These are phyloP conservation scores for Spizellomyces punctatus DNA, from an alignment of 192 early-diverging fungal genomes.

Conservation along the genomic window DNA sequence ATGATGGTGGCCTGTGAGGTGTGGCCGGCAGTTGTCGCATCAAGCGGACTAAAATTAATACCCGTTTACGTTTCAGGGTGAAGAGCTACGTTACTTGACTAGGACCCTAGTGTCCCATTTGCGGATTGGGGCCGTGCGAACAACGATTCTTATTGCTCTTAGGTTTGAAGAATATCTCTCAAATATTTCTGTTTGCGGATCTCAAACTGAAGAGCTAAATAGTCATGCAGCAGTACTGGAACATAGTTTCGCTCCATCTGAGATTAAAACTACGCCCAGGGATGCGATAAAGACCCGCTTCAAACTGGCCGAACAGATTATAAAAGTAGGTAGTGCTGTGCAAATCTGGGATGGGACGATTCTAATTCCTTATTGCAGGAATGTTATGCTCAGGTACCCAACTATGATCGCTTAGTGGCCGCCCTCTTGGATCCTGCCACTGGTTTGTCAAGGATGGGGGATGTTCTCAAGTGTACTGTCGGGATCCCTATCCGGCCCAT, in stretches of 20 bases:
- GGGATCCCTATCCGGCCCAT: conserved; percentile 35
- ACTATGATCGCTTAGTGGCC: conserved; percentile 21
- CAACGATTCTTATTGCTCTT: conserved; percentile 29
- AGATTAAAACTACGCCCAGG: not conserved
- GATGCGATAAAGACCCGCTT: conserved; percentile 12
- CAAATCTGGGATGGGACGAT: not conserved
- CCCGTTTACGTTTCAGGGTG: conserved; percentile 12
- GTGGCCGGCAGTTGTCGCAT: not conserved
- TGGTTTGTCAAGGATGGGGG: conserved; percentile 1
- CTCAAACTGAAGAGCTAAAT: not conserved
- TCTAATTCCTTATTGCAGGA: conserved; percentile 6
- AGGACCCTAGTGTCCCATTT: conserved; percentile 26
- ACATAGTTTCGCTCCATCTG: not conserved
- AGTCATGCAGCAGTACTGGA: conserved; percentile 25
- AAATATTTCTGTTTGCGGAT: not conserved
- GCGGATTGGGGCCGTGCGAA: conserved; percentile 31
- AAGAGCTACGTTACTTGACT: conserved; percentile 24
- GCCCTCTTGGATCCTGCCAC: conserved; percentile 19
- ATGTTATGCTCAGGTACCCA: conserved; percentile 32
- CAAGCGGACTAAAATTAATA: not conserved
- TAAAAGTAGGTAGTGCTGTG: conserved; percentile 17
- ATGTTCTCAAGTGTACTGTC: conserved; percentile 11
- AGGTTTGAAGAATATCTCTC: conserved; percentile 4
- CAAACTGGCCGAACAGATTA: conserved; percentile 18
- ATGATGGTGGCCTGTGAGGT: conserved; percentile 28